Evolutionary conservation across 2,329 filamentous ascomycete species (phyloP).

Genomic region (Fusarium coffeatum): DNA sequence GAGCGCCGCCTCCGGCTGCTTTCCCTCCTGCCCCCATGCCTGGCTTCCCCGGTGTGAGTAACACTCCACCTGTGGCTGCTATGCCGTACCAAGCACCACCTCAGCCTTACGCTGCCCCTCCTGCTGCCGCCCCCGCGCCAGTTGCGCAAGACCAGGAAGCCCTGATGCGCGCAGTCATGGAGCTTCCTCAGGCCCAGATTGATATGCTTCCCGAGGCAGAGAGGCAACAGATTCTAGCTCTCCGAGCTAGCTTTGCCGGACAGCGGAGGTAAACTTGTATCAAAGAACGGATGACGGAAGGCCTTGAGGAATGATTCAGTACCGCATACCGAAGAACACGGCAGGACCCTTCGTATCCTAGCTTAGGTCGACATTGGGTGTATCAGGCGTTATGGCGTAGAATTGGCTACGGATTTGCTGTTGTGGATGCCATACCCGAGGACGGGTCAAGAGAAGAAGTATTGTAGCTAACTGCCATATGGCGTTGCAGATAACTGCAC

Average conservation of each 20-base stretch:
- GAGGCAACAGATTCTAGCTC: constrained; percentile 80
- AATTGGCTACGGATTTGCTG: constrained; percentile 18
- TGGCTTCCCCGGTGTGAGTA: constrained; percentile 23
- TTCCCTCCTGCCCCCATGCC: constrained; percentile 55
- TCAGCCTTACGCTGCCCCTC: constrained; percentile 53
- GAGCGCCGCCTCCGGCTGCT: constrained; percentile 55
- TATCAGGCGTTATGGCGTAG: constrained; percentile 40
- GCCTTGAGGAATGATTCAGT: neutral
- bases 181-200: constrained; percentile 82
- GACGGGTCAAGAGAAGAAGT: neutral
- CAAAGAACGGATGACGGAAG: neutral
- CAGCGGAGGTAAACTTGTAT: constrained; percentile 50
- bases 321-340: neutral
- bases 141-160: constrained; percentile 71
- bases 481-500: neutral
- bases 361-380: constrained; percentile 16
- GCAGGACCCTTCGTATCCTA: constrained; percentile 11
- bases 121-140: constrained; percentile 48
- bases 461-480: neutral
- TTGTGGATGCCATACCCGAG: neutral
- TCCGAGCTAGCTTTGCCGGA: constrained; percentile 72
- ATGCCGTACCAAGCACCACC: constrained; percentile 61
- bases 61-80: constrained; percentile 61
- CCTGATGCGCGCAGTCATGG: constrained; percentile 83
- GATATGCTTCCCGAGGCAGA: constrained; percentile 81